These are phyloP conservation scores for Porodaedalea pini DNA, from an alignment of 1,284 basidiomycete genomes.

Conservation along the genomic window DNA sequence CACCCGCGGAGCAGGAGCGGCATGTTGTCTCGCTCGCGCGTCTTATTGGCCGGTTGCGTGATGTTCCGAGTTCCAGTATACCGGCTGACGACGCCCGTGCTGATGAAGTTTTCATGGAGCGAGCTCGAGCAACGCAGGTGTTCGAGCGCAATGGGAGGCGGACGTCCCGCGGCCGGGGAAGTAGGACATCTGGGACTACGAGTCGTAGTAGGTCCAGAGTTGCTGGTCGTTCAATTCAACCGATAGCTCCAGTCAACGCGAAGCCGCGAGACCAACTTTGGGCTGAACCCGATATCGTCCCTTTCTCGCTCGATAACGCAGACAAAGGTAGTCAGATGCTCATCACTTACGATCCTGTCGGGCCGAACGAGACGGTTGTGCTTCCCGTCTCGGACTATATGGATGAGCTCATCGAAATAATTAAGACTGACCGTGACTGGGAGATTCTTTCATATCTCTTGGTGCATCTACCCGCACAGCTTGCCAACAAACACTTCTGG, in stretches of 20 bases:
- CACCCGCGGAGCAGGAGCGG: slow-evolving; percentile 34
- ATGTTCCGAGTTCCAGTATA: not conserved
- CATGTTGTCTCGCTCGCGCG: slow-evolving; percentile 11
- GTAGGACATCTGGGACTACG: slow-evolving; percentile 42
- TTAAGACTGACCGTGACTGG: slow-evolving; percentile 84
- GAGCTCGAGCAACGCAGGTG: slow-evolving; percentile 43
- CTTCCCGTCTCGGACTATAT: slow-evolving; percentile 84
- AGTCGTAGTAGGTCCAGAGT: slow-evolving; percentile 75
- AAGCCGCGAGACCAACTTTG: slow-evolving; percentile 62
- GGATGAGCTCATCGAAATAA: slow-evolving; percentile 58
- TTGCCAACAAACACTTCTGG: slow-evolving; percentile 95
- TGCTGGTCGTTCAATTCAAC: slow-evolving; percentile 27
- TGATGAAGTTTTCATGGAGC: slow-evolving; percentile 34
- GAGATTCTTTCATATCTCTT: slow-evolving; percentile 92
- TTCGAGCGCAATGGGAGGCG: slow-evolving; percentile 53
- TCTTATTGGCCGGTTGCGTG: slow-evolving; percentile 16
- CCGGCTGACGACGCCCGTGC: slow-evolving; percentile 25
- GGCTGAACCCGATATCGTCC: slow-evolving; percentile 72
- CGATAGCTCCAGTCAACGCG: slow-evolving; percentile 27
- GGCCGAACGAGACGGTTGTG: slow-evolving; percentile 46
- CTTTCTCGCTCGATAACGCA: slow-evolving; percentile 64
- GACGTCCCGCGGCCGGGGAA: slow-evolving; percentile 56
- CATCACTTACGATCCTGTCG: slow-evolving; percentile 70
- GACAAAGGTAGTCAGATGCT: slow-evolving; percentile 72
- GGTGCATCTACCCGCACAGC: slow-evolving; percentile 87